Conservation (phyloP, 352 stramenopile genomes). For the Hyaloperonospora brassicae region DNA sequence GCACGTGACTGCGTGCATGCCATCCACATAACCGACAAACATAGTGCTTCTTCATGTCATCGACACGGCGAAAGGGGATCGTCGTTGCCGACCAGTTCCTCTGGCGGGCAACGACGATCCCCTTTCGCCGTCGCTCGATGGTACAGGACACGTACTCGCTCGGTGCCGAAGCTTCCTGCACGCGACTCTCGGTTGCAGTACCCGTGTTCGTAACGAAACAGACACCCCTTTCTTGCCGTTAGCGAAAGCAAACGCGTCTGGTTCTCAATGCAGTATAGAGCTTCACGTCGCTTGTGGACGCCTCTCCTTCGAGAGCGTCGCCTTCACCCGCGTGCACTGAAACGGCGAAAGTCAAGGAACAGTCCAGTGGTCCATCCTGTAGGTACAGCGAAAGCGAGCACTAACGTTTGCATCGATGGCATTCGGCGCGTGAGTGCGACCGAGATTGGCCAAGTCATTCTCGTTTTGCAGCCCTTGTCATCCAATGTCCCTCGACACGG, state of each 20-base stretch:
- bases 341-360: slow-evolving; percentile 4
- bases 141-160: too few relatives aligned
- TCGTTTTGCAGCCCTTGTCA: slow-evolving; percentile 6
- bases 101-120: too few relatives aligned
- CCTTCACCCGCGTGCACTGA: background rate
- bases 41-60: too few relatives aligned
- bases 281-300: background rate
- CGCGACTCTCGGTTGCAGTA: background rate
- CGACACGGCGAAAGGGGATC: too few relatives aligned
- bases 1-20: too few relatives aligned
- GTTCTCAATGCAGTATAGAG: background rate
- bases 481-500: slow-evolving; percentile 13
- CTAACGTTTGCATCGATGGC: slow-evolving; percentile 2
- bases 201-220: too few relatives aligned
- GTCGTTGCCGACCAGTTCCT: too few relatives aligned
- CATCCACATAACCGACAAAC: too few relatives aligned
- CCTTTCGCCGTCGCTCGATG: too few relatives aligned
- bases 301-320: background rate
- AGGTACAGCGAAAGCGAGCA: slow-evolving; percentile 5
- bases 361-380: slow-evolving; percentile 11
- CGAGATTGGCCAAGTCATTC: slow-evolving; percentile 11
- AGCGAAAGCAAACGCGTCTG: too few relatives aligned
- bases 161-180: too few relatives aligned
- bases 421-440: slow-evolving; percentile 3
- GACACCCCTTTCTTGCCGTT: too few relatives aligned